Base-by-base conservation (phyloP, 139 green algal genomes). In the Chlorella vulgaris region DNA sequence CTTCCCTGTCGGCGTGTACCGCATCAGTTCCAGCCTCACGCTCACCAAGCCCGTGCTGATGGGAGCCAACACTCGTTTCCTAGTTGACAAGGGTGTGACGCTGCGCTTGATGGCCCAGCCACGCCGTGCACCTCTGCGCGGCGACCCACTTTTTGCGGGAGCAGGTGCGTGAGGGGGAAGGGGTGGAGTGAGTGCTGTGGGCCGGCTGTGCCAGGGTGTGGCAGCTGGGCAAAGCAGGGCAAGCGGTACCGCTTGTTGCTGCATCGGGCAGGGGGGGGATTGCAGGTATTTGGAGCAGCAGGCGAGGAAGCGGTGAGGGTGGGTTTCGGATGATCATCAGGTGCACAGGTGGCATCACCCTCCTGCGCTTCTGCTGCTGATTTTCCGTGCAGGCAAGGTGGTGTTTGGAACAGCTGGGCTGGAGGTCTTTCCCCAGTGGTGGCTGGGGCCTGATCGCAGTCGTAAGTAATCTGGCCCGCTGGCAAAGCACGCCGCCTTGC, bases 1-100 rank as follows among this genome's bases (percentile, higher is more conserved):
- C 74, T 55, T 80, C 8, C 74, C 74, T 1, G 36, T 40, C 26
- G 74, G 74, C 5, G 29, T 33, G 24, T 80, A 80, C 74, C 74
- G 55, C 58, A 51, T 80, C 58, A 40, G n/a, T 15, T 36, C 26
- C 55, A 80, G 74, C 74, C 36, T 80, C 74, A 61, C n/a, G 0
- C 74, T 80, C 22, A 60, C 38, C 58, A 70, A 70, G 28, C 74
- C 74, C 1, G 38, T 80, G 13, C 21, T 80, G 18, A 58, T 50
- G 55, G 74, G 55, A 42, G 43, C 58, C 55, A 39, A 38, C 51
- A 66, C 73, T 1, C 28, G 24, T 3, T 53, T 79, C 51, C 2
- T 51, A 0, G 1, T 79, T 0, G 73, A 79, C 33, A 13, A 8
- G 4, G 73, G 73, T 6, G 73, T 67, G 13, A 79, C 35, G 51